Conservation (phyloP, 257 asterid genomes). For the Scutellaria minor region DNA sequence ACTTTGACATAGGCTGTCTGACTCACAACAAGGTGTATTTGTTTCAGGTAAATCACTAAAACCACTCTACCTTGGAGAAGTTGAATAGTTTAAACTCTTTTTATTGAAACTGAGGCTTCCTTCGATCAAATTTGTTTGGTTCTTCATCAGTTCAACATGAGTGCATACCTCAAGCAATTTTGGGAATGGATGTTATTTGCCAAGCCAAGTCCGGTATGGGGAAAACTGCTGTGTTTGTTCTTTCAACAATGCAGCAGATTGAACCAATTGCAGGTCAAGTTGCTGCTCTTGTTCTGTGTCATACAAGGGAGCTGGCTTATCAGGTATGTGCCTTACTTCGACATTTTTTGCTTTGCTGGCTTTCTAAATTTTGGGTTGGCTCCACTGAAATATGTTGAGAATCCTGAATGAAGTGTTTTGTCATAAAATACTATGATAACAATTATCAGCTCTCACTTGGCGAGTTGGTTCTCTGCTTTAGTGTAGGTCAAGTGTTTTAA, state of each 20-base stretch:
- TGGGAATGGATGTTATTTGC: constrained; percentile 94
- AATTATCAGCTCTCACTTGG: not conserved
- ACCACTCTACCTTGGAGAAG: constrained; percentile 73
- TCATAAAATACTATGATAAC: not conserved
- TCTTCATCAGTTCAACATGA: constrained; percentile 96
- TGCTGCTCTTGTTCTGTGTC: constrained; percentile 85
- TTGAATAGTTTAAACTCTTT: constrained; percentile 73
- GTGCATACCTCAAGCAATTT: constrained; percentile 92
- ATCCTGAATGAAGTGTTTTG: not conserved
- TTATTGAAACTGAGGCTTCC: constrained; percentile 85
- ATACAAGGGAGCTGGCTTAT: constrained; percentile 93
- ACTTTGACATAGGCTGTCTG: not conserved
- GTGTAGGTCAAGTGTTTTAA: not conserved
- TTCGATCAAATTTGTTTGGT: constrained; percentile 73
- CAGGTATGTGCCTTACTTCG: constrained; percentile 53
- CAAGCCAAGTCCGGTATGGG: constrained; percentile 99
- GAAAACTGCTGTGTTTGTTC: constrained; percentile 92
- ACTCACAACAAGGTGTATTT: constrained; percentile 34
- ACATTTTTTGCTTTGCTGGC: not conserved
- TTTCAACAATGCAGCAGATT: constrained; percentile 87
- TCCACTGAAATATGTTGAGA: not conserved
- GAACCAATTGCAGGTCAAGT: constrained; percentile 90
- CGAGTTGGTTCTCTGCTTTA: not conserved
- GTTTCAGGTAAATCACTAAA: constrained; percentile 77
- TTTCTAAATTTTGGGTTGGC: not conserved